phyloP scores from a whole-genome alignment of 192 early-diverging fungal species.

The Podila minutissima region DNA sequence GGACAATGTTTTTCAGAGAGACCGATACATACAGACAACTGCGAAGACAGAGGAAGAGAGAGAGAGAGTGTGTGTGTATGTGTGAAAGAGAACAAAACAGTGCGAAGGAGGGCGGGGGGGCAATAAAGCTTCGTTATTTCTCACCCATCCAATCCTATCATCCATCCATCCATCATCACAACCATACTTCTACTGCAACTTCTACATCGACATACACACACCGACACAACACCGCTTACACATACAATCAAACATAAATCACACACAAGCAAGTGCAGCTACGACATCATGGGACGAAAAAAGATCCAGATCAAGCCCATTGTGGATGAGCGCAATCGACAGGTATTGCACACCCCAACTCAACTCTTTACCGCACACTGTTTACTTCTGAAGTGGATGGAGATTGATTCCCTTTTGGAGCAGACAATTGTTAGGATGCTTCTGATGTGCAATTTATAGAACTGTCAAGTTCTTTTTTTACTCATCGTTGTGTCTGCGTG shows the following conservation, averaged over 20 bases:
- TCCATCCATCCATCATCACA: background rate
- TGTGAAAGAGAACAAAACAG: background rate
- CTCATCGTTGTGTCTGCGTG: background rate
- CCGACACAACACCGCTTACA: background rate
- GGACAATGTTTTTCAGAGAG: background rate
- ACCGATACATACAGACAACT: too few relatives aligned
- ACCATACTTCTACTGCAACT: too few relatives aligned
- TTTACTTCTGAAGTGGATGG: background rate
- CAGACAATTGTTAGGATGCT: slow-evolving; percentile 2
- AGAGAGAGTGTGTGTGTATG: background rate
- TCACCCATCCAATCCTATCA: background rate
- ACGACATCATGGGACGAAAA: slow-evolving; percentile 85
- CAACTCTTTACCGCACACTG: background rate
- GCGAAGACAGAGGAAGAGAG: background rate
- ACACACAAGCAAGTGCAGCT: background rate
- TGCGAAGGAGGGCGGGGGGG: background rate
- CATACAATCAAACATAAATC: too few relatives aligned
- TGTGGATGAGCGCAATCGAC: slow-evolving; percentile 89
- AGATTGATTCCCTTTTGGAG: slow-evolving; percentile 8
- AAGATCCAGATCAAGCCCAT: slow-evolving; percentile 95
- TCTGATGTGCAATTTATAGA: background rate
- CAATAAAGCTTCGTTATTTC: background rate
- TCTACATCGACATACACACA: background rate
- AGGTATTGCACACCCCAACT: slow-evolving; percentile 61
- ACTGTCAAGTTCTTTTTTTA: background rate